Evolutionary conservation across 2,329 filamentous ascomycete species (phyloP).

Genomic region (Dactylellina parvicollis): DNA sequence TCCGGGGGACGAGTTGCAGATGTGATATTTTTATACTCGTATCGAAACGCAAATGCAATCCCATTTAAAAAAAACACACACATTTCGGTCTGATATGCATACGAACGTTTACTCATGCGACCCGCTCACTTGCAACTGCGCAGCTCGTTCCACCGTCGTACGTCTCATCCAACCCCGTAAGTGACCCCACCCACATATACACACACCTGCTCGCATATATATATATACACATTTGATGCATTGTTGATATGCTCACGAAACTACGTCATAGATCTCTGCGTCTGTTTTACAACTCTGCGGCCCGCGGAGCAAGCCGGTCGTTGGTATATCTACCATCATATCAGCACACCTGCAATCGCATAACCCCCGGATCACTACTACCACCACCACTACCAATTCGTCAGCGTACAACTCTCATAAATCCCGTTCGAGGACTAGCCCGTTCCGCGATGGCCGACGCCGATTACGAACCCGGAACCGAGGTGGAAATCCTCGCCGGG

Average conservation of each 20-base stretch:
- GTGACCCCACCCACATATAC: not conserved
- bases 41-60: too few species aligned
- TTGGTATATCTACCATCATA: too few species aligned
- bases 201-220: not conserved
- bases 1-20: too few species aligned
- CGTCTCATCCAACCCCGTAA: not conserved
- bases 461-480: conserved; percentile 30
- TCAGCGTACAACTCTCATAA: not conserved
- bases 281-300: not conserved
- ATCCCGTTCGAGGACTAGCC: not conserved
- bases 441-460: conserved; percentile 35
- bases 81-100: too few species aligned
- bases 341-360: too few species aligned
- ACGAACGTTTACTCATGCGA: conserved; percentile 12
- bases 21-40: too few species aligned
- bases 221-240: too few species aligned
- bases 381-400: not conserved
- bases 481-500: not conserved
- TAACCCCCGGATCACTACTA: too few species aligned
- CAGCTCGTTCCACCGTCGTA: conserved; percentile 2
- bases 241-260: not conserved
- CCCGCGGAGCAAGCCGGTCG: not conserved
- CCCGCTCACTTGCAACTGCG: conserved; percentile 4
- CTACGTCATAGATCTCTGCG: conserved; percentile 15
- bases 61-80: too few species aligned